A percentile compares a stretch with the other conserved stretches of the same genome.
Conservation (phyloP, 176 grass and related monocot genomes). For the Cocos nucifera region DNA sequence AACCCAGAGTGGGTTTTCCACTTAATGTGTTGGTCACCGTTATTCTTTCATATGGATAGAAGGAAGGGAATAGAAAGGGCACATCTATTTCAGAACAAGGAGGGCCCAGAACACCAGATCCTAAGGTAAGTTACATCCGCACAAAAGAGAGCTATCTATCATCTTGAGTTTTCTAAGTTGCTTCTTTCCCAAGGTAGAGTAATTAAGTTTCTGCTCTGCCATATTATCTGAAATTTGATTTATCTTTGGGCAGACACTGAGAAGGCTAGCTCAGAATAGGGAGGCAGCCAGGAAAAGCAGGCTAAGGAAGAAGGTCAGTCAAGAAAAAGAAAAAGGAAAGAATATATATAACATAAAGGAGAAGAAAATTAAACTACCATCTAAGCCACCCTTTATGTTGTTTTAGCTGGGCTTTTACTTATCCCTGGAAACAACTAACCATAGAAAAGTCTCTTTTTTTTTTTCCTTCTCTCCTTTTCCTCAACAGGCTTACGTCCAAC, state of each 20-base stretch:
- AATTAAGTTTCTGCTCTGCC: too few relatives aligned
- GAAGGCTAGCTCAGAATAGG: conserved; percentile 96
- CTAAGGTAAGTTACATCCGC: background rate
- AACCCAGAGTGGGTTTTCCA: too few relatives aligned
- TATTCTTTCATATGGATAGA: too few relatives aligned
- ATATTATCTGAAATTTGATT: background rate
- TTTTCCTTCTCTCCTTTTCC: conserved; percentile 5
- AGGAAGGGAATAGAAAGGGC: background rate
- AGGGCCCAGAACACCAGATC: conserved; percentile 21
- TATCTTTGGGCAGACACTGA: conserved; percentile 44
- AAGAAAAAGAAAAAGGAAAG: conserved; percentile 10
- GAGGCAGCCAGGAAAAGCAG: conserved; percentile 97
- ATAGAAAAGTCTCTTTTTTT: background rate
- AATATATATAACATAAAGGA: background rate
- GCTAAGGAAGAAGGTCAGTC: conserved; percentile 78
- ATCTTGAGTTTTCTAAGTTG: background rate
- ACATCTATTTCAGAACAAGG: conserved; percentile 12
- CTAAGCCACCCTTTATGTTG: too few relatives aligned
- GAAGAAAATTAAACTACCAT: conserved; percentile 2
- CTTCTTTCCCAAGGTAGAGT: too few relatives aligned
- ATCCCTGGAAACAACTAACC: too few relatives aligned
- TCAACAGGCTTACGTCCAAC: conserved; percentile 94
- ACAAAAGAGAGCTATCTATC: background rate
- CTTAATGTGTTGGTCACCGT: too few relatives aligned
- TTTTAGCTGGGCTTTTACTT: too few relatives aligned